Evolutionary conservation across 768 basidiomycete species (phyloP).

Genomic region (Agaricus sinodeliciosus): DNA sequence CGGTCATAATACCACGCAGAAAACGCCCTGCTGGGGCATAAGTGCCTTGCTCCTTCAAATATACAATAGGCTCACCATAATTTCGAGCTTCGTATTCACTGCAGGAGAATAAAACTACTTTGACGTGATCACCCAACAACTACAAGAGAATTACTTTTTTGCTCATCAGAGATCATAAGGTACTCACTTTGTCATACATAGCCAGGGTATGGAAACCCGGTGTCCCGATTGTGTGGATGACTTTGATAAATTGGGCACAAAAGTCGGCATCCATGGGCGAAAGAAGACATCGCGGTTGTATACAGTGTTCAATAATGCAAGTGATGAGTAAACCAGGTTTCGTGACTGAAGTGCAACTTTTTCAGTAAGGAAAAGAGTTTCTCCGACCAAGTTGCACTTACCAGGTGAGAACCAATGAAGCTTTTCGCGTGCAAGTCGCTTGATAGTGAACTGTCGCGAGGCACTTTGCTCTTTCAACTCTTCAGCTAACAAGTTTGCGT

Average conservation of each 20-base stretch:
- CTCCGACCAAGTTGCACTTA: constrained; percentile 14
- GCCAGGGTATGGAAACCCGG: constrained; percentile 81
- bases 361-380: not conserved
- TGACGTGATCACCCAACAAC: constrained; percentile 82
- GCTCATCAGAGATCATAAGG: not conserved
- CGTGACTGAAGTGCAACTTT: constrained; percentile 23
- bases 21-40: constrained; percentile 63
- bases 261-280: constrained; percentile 97
- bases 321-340: constrained; percentile 47
- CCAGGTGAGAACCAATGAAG: constrained; percentile 77
- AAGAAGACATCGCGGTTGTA: constrained; percentile 87
- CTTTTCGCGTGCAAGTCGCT: constrained; percentile 73
- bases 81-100: constrained; percentile 96
- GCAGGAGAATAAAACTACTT: constrained; percentile 83
- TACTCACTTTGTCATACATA: constrained; percentile 73
- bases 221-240: constrained; percentile 84
- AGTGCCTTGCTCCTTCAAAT: constrained; percentile 4
- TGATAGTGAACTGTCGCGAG: constrained; percentile 67
- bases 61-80: constrained; percentile 52
- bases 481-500: constrained; percentile 49
- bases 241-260: constrained; percentile 85
- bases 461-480: constrained; percentile 75
- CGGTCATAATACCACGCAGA: constrained; percentile 68
- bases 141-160: constrained; percentile 23
- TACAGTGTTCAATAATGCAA: constrained; percentile 81